These are phyloP conservation scores for Tylopilus felleus DNA, from an alignment of 768 basidiomycete genomes.

Conservation along the genomic window DNA sequence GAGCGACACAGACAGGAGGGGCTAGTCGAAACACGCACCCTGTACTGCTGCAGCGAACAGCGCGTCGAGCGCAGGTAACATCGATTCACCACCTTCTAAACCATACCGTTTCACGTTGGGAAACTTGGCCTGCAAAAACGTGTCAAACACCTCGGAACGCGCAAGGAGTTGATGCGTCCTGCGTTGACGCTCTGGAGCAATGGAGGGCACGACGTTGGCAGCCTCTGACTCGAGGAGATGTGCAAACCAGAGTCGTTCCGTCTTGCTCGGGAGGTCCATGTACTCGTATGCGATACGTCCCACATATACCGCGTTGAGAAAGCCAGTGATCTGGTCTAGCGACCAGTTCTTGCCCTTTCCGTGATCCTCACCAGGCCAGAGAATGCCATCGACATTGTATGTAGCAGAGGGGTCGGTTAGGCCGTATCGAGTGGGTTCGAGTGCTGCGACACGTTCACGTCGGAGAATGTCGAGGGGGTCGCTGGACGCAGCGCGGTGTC, in stretches of 20 bases:
- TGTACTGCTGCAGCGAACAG: slow-evolving; percentile 66
- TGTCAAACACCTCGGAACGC: slow-evolving; percentile 77
- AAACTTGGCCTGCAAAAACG: slow-evolving; percentile 83
- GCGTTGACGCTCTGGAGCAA: slow-evolving; percentile 40
- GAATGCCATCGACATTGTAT: slow-evolving; percentile 77
- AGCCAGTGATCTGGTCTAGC: slow-evolving; percentile 64
- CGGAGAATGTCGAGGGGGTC: slow-evolving; percentile 88
- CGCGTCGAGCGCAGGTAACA: slow-evolving; percentile 83
- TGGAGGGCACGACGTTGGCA: slow-evolving; percentile 29
- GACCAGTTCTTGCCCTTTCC: slow-evolving; percentile 51
- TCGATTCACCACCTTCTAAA: slow-evolving; percentile 90
- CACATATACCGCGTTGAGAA: slow-evolving; percentile 73
- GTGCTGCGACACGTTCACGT: slow-evolving; percentile 74
- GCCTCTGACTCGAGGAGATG: slow-evolving; percentile 66
- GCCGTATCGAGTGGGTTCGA: slow-evolving; percentile 76
- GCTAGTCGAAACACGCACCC: slow-evolving; percentile 35
- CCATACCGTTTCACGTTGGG: slow-evolving; percentile 87
- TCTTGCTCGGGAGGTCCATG: slow-evolving; percentile 85
- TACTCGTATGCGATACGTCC: slow-evolving; percentile 89
- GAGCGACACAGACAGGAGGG: neutral
- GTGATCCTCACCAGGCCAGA: slow-evolving; percentile 54
- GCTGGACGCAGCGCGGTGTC: slow-evolving; percentile 80
- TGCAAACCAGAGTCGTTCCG: slow-evolving; percentile 86
- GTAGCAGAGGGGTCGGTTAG: slow-evolving; percentile 47
- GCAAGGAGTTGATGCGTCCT: slow-evolving; percentile 68